Evolutionary conservation across 1,284 basidiomycete genomes (phyloP).

Genomic region (Wolfiporia cocos): DNA sequence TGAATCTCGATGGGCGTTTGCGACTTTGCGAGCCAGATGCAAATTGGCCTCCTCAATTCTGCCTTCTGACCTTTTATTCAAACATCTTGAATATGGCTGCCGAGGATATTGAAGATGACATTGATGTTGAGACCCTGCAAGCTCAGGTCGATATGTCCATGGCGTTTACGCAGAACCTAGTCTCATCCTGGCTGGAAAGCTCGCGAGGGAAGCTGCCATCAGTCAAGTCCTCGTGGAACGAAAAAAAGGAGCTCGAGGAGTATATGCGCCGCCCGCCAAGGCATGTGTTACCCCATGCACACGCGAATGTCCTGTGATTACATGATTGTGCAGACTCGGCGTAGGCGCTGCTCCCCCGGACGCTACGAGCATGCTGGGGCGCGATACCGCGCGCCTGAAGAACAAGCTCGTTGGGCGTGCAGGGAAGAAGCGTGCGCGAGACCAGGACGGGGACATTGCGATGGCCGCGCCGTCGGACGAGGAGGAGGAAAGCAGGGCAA

Average conservation of each 20-base stretch:
- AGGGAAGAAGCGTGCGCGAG: conserved; percentile 41
- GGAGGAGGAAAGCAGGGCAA: conserved; percentile 52
- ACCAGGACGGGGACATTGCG: conserved; percentile 13
- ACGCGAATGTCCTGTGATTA: conserved; percentile 6
- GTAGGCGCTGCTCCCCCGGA: conserved; percentile 60
- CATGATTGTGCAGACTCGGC: conserved; percentile 44
- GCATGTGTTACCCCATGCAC: conserved; percentile 30
- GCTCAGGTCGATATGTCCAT: conserved; percentile 75
- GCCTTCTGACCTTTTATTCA: too few relatives aligned
- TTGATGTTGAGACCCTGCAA: conserved; percentile 61
- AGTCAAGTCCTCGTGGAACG: conserved; percentile 20
- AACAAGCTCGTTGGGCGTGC: conserved; percentile 43
- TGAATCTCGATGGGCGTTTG: too few relatives aligned
- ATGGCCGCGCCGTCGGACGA: conserved; percentile 31
- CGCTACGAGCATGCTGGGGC: conserved; percentile 27
- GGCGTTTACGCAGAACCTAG: conserved; percentile 63
- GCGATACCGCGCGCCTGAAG: conserved; percentile 53
- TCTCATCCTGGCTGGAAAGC: conserved; percentile 68
- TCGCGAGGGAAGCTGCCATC: conserved; percentile 25
- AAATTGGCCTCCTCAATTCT: too few relatives aligned
- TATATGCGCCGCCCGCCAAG: conserved; percentile 62
- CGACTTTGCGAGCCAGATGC: too few relatives aligned
- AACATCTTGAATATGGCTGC: not conserved
- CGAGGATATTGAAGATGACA: conserved; percentile 33
- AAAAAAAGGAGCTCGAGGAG: conserved; percentile 56